Evolutionary conservation across 2,329 filamentous ascomycete species (phyloP), one percentile per base, ranked within the genome.

Genomic region (Claviceps cyperi): DNA sequence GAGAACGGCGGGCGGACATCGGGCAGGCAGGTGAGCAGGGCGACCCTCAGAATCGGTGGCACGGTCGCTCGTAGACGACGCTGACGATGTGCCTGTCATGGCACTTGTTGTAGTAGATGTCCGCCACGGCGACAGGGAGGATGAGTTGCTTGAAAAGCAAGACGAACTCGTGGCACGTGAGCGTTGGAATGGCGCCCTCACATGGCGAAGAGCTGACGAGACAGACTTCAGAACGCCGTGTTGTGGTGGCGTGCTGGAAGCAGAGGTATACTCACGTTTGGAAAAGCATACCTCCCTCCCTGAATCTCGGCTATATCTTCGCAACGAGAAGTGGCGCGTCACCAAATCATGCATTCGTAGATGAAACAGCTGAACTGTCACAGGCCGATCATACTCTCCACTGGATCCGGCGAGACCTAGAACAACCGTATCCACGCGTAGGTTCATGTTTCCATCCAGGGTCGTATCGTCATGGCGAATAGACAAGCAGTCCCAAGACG

Each of bases 391-490:
- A 9, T 14, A 36, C 21, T 6, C n/a, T 1, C 36, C 17, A 8
- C 35, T 28, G 28, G 46, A 48, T 35, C 41, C 43, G 40, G 39
- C 38, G 5, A 43, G 17, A 1, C 77, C 76, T 19, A 57, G 51
- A 24, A 76, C 74, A 44, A 86, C 77, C 5, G 87, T 91, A 63
- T 95, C 90, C 52, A 97, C 76, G 35, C 90, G 83, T 51, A 98
- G 75, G 63, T 97, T 97, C 88, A 96, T 94, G 72, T 96, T 95
- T 37, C 91, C 91, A 63, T 98, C 91, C 4, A 83, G 69, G 0
- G 89, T 92, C 46, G 86, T 80, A 66, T 96, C 88, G 63, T 97
- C 92, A 63, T 97, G 91, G 28, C 85, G 81, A 60, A 98, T 88
- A 37, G 80, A 79, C 48, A 97, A 70, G 50, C 86, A 79, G 63